phyloP scores from a whole-genome alignment of 2,329 filamentous ascomycete species.

The Neopestalotiopsis clavispora region DNA sequence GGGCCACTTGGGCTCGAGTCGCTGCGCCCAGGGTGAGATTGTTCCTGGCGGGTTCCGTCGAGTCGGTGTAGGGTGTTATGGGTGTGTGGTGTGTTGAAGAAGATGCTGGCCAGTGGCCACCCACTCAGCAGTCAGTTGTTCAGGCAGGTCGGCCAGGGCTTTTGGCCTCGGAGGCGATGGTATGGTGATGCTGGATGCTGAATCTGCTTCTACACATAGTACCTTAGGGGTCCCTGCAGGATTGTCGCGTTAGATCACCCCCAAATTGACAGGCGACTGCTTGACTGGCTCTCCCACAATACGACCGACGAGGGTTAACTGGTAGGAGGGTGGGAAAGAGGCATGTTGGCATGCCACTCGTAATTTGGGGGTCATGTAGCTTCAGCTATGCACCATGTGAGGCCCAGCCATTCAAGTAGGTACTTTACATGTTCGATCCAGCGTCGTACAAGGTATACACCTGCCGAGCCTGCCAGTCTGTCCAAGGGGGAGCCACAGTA shows the following conservation, averaged over 20 bases:
- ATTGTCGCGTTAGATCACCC: neutral
- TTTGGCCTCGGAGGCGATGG: neutral
- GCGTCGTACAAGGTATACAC: neutral
- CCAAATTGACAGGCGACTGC: neutral
- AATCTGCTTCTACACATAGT: neutral
- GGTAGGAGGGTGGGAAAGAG: neutral
- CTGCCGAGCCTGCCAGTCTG: neutral
- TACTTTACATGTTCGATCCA: neutral
- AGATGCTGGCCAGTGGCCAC: neutral
- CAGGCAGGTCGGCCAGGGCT: constrained; percentile 4
- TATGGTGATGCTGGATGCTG: neutral
- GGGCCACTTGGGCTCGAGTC: neutral
- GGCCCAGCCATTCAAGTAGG: neutral
- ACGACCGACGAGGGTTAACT: neutral
- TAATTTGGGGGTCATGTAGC: neutral
- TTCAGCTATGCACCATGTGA: neutral
- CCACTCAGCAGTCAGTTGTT: neutral
- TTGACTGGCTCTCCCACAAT: neutral
- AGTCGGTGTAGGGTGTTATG: constrained; percentile 2
- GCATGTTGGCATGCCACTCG: neutral
- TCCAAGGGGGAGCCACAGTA: neutral
- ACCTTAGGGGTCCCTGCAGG: neutral
- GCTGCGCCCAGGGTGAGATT: constrained; percentile 8
- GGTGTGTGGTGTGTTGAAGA: neutral
- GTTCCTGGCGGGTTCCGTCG: constrained; percentile 15